A percentile compares a stretch with the other conserved stretches of the same genome.
These are phyloP conservation scores for Prunus padus DNA, from an alignment of 306 rosid species.

Conservation along the genomic window DNA sequence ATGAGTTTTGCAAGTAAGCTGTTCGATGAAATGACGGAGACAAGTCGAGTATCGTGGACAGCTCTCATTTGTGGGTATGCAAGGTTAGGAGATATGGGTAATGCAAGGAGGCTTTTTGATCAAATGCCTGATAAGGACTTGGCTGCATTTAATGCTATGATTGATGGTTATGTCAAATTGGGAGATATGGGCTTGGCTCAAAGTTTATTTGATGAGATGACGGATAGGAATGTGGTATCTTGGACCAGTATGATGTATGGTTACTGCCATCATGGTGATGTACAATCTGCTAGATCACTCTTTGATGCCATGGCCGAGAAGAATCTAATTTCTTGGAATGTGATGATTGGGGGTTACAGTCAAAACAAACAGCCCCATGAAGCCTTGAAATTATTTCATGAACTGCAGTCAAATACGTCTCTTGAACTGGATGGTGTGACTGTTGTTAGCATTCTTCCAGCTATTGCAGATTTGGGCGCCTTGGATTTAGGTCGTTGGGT, in stretches of 20 bases:
- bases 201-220: slow-evolving; percentile 53
- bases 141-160: slow-evolving; percentile 54
- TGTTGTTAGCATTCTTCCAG: slow-evolving; percentile 63
- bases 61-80: slow-evolving; percentile 62
- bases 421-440: slow-evolving; percentile 65
- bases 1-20: slow-evolving; percentile 47
- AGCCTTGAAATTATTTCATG: slow-evolving; percentile 55
- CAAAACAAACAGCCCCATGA: slow-evolving; percentile 44
- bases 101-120: slow-evolving; percentile 58
- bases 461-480: slow-evolving; percentile 66
- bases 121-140: slow-evolving; percentile 52
- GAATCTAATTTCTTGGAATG: slow-evolving; percentile 63
- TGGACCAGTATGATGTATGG: slow-evolving; percentile 75
- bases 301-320: slow-evolving; percentile 64
- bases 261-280: slow-evolving; percentile 48
- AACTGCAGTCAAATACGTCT: slow-evolving; percentile 36
- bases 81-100: slow-evolving; percentile 52
- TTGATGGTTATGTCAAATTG: slow-evolving; percentile 61
- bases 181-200: slow-evolving; percentile 58
- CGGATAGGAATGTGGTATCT: slow-evolving; percentile 50
- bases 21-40: slow-evolving; percentile 60
- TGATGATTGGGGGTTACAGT: slow-evolving; percentile 76
- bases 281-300: slow-evolving; percentile 46
- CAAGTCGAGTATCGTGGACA: slow-evolving; percentile 59
- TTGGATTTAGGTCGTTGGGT: slow-evolving; percentile 61